Evolutionary conservation across 1,284 basidiomycete genomes (phyloP), one percentile per base, ranked within the genome.

Genomic region (Vanrija sp.): DNA sequence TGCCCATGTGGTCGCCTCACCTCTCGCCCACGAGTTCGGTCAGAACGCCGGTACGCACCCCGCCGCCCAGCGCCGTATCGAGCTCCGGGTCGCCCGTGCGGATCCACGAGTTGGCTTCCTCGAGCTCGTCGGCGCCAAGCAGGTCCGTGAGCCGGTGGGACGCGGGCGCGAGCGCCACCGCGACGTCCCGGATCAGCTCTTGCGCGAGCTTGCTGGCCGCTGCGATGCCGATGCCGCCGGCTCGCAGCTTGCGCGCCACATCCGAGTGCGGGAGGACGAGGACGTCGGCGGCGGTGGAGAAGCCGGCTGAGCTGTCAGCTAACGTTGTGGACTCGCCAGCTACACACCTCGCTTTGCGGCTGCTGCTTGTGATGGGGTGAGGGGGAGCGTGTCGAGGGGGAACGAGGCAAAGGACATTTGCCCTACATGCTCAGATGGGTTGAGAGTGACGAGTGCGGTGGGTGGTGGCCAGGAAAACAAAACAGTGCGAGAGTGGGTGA

Each of bases 11-110:
- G 7, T 29, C 49, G 23, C 62, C 77, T 54, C 73, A 90, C 89
- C 89, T 89, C 79, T 93, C 89, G n/a, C 91, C 91, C 14, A 82
- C 83, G 39, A 93, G 76, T 68, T 94, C 91, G 82, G 88, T 92
- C 15, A 94, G 63, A 81, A 86, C 85, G 1, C 89, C 85, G 2
- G 86, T 83, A 50, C 82, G 77, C 15, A 92, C 79, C 4, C 91
- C 91, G 14, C 89, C 89, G 12, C 86, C 86, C 0, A 93, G 76
- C 8, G 81, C 75, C 23, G 72, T 57, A 67, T 94, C 89, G 9
- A 94, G 75, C 10, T 75, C 66, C 1, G 73, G 57, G 68, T 91
- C 88, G 0, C 89, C 90, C 0, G 87, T 88, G 0, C 87, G 64
- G 34, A 78, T 60, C 65, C 65, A 69, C 34, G 51, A 29, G 25